A percentile compares a stretch with the other conserved stretches of the same genome.
phyloP scores from a whole-genome alignment of 768 basidiomycete species.

The Chalciporus chontae region DNA sequence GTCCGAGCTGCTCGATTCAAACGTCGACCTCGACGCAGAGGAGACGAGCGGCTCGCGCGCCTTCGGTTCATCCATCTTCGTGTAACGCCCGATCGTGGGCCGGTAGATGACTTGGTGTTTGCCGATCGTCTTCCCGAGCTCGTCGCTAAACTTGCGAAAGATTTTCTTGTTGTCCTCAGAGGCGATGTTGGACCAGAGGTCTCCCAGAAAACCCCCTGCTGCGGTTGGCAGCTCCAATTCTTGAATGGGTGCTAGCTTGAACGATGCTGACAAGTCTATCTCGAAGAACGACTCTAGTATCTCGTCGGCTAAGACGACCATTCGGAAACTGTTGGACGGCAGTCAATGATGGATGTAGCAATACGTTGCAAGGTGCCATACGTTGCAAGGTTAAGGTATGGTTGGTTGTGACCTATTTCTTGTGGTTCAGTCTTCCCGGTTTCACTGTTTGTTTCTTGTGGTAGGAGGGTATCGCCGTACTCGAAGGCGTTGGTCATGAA shows the following conservation, averaged over 20 bases:
- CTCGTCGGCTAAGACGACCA: constrained; percentile 97
- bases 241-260: constrained; percentile 69
- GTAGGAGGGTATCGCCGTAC: constrained; percentile 91
- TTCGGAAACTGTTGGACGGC: constrained; percentile 71
- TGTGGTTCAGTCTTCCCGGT: constrained; percentile 42
- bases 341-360: constrained; percentile 9
- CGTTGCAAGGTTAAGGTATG: constrained; percentile 91
- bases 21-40: constrained; percentile 55
- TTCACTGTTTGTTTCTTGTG: constrained; percentile 33
- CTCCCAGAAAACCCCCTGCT: constrained; percentile 67
- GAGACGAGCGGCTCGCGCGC: constrained; percentile 84
- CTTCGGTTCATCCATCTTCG: constrained; percentile 81
- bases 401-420: constrained; percentile 69
- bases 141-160: constrained; percentile 90
- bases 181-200: constrained; percentile 85
- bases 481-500: constrained; percentile 99
- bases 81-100: constrained; percentile 85
- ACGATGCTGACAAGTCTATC: constrained; percentile 84
- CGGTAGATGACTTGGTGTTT: constrained; percentile 81
- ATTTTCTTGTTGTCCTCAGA: constrained; percentile 92
- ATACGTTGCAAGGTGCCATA: constrained; percentile 31
- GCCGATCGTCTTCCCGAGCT: constrained; percentile 91
- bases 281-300: constrained; percentile 96
- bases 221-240: constrained; percentile 62
- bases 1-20: constrained; percentile 36